Percentiles rank a stretch among this genome's conserved stretches.
phyloP scores from a whole-genome alignment of 495 filamentous ascomycete genomes.

The Penicillium argentinense region DNA sequence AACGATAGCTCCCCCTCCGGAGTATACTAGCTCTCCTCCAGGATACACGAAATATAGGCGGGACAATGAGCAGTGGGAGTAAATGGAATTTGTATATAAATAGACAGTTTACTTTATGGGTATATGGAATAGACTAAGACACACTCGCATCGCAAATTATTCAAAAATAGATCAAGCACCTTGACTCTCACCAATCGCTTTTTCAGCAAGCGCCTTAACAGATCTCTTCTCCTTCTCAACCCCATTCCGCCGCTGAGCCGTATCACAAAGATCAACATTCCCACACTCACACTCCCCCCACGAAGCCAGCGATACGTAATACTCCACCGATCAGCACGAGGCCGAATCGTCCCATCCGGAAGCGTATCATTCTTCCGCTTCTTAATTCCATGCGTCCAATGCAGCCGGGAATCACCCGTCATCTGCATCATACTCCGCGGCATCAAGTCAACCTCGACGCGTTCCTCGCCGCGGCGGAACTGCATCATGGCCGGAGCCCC shows the following conservation, averaged over 20 bases:
- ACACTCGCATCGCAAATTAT: neutral
- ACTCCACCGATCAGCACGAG: conserved; percentile 36
- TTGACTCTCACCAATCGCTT: neutral
- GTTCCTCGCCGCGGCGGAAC: conserved; percentile 30
- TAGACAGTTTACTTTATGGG: neutral
- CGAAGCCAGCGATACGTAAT: conserved; percentile 43
- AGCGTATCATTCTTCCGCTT: conserved; percentile 41
- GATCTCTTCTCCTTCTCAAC: conserved; percentile 42
- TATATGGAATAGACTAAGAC: conserved; percentile 1
- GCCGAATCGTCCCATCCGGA: conserved; percentile 30
- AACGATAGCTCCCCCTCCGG: neutral
- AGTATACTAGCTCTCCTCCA: neutral
- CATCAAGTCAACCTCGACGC: conserved; percentile 33
- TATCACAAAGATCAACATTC: conserved; percentile 37
- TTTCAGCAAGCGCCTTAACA: conserved; percentile 21
- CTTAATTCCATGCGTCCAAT: conserved; percentile 46
- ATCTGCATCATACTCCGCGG: conserved; percentile 42
- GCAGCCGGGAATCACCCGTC: conserved; percentile 34
- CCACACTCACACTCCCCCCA: conserved; percentile 40
- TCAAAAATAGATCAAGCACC: neutral
- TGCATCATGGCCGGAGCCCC: conserved; percentile 40
- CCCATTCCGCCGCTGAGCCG: conserved; percentile 35
- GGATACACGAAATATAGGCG: too few relatives aligned
- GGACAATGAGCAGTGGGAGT: too few relatives aligned
- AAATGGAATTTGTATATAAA: neutral